Percentiles rank a stretch among this genome's conserved stretches.
phyloP scores from a whole-genome alignment of 73 alveolate genomes.

The Tetrahymena malaccensis region DNA sequence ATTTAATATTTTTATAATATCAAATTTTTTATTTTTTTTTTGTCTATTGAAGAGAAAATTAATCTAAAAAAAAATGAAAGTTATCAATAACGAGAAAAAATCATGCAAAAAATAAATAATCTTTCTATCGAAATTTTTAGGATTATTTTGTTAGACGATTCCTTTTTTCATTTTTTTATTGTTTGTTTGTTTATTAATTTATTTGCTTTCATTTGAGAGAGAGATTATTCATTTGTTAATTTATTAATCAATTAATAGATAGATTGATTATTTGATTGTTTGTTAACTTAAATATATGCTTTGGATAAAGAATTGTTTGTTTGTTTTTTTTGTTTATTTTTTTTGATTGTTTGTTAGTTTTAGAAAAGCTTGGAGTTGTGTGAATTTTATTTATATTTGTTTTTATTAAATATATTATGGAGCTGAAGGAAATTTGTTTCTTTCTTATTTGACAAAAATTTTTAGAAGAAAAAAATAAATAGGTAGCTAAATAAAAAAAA shows the following conservation, averaged over 20 bases:
- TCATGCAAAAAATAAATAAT: too few relatives aligned
- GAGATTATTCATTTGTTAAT: not conserved
- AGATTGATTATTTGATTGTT: not conserved
- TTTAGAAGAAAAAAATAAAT: not conserved
- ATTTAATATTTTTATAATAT: too few relatives aligned
- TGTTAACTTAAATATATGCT: not conserved
- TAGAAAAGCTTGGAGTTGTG: not conserved
- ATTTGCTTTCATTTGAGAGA: not conserved
- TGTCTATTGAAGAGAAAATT: not conserved
- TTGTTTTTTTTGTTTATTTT: not conserved
- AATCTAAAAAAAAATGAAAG: not conserved
- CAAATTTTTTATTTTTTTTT: not conserved
- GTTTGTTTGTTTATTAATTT: too few relatives aligned
- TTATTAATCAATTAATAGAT: not conserved
- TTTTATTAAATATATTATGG: not conserved
- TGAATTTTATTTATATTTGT: not conserved
- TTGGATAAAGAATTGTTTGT: not conserved
- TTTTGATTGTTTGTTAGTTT: not conserved
- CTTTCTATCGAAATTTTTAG: not conserved
- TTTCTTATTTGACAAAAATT: not conserved
- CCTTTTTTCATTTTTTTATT: not conserved
- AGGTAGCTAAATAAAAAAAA: not conserved
- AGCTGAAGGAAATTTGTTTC: not conserved
- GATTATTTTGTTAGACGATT: not conserved
- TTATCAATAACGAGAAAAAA: not conserved